Base-by-base conservation (phyloP, 169 alveolate genomes). In the Hepatocystis sp. region DNA sequence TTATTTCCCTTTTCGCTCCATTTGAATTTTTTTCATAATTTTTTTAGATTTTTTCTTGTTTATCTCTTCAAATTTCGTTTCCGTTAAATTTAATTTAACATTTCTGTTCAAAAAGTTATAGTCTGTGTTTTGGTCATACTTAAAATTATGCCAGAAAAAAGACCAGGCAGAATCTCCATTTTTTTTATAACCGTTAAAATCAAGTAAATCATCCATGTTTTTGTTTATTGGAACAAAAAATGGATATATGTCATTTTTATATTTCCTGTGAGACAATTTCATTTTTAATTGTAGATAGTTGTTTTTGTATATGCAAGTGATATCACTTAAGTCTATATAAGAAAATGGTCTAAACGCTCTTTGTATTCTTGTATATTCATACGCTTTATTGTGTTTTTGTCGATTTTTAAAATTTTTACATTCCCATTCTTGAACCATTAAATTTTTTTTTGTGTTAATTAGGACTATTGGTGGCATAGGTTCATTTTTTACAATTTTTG, bases 291-390 rank as follows among this genome's bases (percentile, higher is more conserved):
- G 86, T 13, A 68, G 68, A 55, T 55, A 56, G 56, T 68, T 68
- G 27, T 68, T 68, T 68, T 42, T 68, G 42, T 68, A 68, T 23
- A 68, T 68, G 52, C 86, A 68, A 15, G 40, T 55, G 5, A 68
- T 68, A 15, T 68, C 86, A 68, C 86, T 68, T 11, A 68, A 30
- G 52, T 68, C 86, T 0, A 68, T 30, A 21, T 68, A 68, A 19
- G 86, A 68, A 42, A 68, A 68, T 3, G 86, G 86, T n/a, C 86
- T 56, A 32, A 68, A 68, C n/a, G 86, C 86, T 32, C 86, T 68
- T 60, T 68, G 86, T 3, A 68, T 55, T 27, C 86, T 53, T 32
- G 86, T 68, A 17, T 40, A 68, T 68, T 68, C 86, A 17, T 44
- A 39, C 7, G 86, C 11, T 51, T 68, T 68, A 60, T 68, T 40